Evolutionary conservation across 352 stramenopile genomes (phyloP).

Genomic region (Globisporangium camurandrum): DNA sequence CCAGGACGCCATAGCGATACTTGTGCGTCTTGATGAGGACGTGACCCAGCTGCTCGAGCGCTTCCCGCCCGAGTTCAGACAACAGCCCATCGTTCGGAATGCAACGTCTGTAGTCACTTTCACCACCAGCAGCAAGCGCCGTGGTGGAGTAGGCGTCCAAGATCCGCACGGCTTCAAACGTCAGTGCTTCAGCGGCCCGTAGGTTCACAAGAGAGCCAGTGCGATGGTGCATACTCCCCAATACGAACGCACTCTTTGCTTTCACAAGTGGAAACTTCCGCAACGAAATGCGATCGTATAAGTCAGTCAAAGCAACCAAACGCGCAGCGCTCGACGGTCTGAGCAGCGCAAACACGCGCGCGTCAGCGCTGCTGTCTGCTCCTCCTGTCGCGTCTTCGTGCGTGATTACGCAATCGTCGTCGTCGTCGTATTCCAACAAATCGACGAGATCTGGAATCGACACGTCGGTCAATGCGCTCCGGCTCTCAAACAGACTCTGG

Average conservation of each 20-base stretch:
- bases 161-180: slow-evolving; percentile 68
- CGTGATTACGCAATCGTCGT: too few relatives aligned
- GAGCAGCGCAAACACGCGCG: slow-evolving; percentile 43
- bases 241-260: slow-evolving; percentile 54
- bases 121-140: slow-evolving; percentile 16
- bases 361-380: slow-evolving; percentile 33
- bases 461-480: slow-evolving; percentile 59
- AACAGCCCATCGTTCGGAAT: slow-evolving; percentile 67
- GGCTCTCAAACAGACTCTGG: slow-evolving; percentile 67
- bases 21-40: slow-evolving; percentile 83
- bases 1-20: slow-evolving; percentile 79
- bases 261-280: slow-evolving; percentile 56
- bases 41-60: slow-evolving; percentile 64
- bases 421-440: slow-evolving; percentile 73
- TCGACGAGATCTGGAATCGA: slow-evolving; percentile 60
- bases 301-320: slow-evolving; percentile 35
- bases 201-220: slow-evolving; percentile 39
- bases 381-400: slow-evolving; percentile 35
- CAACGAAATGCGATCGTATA: slow-evolving; percentile 48
- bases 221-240: slow-evolving; percentile 49
- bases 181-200: slow-evolving; percentile 53
- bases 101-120: too few relatives aligned
- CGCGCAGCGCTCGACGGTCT: slow-evolving; percentile 32
- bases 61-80: slow-evolving; percentile 60
- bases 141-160: slow-evolving; percentile 44